Evolutionary conservation across 2,329 filamentous ascomycete species (phyloP), one percentile per base, ranked within the genome.

Genomic region (Trichoderma sp.): DNA sequence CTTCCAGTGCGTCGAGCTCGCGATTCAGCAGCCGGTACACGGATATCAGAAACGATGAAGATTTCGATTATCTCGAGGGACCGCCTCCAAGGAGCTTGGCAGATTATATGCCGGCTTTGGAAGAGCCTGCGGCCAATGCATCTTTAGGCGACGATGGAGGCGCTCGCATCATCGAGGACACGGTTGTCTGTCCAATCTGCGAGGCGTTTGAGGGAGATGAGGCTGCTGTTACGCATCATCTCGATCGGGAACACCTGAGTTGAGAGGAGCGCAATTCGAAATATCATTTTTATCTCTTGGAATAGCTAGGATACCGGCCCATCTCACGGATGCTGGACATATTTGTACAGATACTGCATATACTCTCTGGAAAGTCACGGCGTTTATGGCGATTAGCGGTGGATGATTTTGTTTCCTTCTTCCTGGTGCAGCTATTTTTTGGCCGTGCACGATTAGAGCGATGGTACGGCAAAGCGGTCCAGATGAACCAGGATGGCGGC

Each of bases 161-260:
- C 8, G 26, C 34, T 68, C 46, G 14, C 6, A 21, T 51, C 2
- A 26, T 26, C 3, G 55, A 52, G 61, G 59, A 56, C 21, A 70
- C 68, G 4, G 72, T 77, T 5, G 83, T 78, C 6, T 93, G 90
- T 75, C 90, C 90, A 0, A 87, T 93, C 1, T 93, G 90, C 75
- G 83, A 83, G 3, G 78, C 75, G 0, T 93, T 92, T 76, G 84
- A 90, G 72, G 90, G 90, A 1, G 90, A 93, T 72, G 90, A 90
- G 73, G 80, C 81, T 0, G 90, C 90, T 10, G 89, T 93, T 11
- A 86, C 86, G 11, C 84, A 90, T 77, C 90, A 93, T 74, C 88
- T 92, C 69, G 86, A 81, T 24, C 72, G 72, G 30, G 72, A 75
- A 55, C 79, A 81, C 69, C 68, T 81, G 60, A 72, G 60, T n/a